Evolutionary conservation across 2,329 filamentous ascomycete species (phyloP), one percentile per base, ranked within the genome.

Genomic region (Orbilia oligospora): DNA sequence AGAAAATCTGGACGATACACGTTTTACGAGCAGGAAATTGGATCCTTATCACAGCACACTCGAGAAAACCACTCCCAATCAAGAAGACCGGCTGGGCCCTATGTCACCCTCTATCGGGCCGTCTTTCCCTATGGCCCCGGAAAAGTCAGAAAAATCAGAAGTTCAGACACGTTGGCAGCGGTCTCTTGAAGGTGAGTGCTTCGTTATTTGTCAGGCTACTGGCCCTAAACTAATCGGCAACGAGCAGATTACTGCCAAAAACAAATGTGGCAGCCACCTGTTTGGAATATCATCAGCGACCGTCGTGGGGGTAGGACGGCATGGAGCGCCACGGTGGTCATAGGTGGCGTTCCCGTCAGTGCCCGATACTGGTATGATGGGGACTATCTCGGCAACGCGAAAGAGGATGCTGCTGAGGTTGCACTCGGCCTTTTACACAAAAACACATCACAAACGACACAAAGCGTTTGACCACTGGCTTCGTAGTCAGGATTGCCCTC

Each of bases 351-450:
- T 64, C 56, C 49, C 16, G 88, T 93, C 82, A 84, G 88, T n/a
- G 93, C 93, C 56, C 89, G 93, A 80, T 97, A 90, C 85, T 97
- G 93, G 93, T 97, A 97, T 85, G 94, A 97, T 84, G 93, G 93
- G 79, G 90, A 93, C 83, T 93, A 93, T 83, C 88, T 95, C 84
- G 90, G 94, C 87, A 97, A 97, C 83, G 93, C 93, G 75, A 91
- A 90, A 85, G 94, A 97, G 84, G 94, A 97, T 84, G 94, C 93
- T n/a, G 93, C 94, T 80, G 93, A 97, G 85, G 88, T 92, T 79
- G 93, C 93, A 27, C 84, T 92, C 78, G 88, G 87, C 82, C 49
- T 67, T 65, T 48, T 78, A 67, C 53, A 24, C 33, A 65, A 33
- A 8, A 20, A 20, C 5, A 46, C 44, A 16, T n/a, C 12, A 5